These are phyloP conservation scores for Daldinia caldariorum DNA, from an alignment of 495 filamentous ascomycete genomes.

Conservation along the genomic window DNA sequence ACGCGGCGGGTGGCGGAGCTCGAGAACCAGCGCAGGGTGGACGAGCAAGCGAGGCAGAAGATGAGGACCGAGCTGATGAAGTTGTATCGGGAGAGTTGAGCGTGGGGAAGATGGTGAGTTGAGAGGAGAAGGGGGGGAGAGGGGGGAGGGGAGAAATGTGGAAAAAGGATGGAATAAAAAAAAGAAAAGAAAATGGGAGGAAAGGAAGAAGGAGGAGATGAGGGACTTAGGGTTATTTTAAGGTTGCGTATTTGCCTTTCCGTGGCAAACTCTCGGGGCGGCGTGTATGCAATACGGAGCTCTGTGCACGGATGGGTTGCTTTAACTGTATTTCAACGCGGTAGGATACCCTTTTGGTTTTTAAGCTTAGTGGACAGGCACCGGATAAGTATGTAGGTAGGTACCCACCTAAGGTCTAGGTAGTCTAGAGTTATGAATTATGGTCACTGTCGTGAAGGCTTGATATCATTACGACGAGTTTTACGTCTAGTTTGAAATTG, in stretches of 20 bases:
- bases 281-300: not conserved
- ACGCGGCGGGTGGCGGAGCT: slow-evolving; percentile 57
- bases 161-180: too few relatives aligned
- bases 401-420: too few relatives aligned
- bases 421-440: not conserved
- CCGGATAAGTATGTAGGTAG: not conserved
- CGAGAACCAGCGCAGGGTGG: slow-evolving; percentile 63
- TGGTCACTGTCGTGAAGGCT: not conserved
- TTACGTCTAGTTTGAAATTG: not conserved
- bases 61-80: slow-evolving; percentile 36
- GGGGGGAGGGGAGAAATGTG: not conserved
- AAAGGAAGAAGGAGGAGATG: not conserved
- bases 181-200: too few relatives aligned
- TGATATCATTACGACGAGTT: not conserved
- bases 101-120: not conserved
- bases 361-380: not conserved
- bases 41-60: slow-evolving; percentile 44
- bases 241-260: not conserved
- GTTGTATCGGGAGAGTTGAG: slow-evolving; percentile 20
- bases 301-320: not conserved
- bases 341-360: slow-evolving; percentile 4
- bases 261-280: not conserved
- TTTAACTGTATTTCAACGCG: not conserved
- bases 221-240: not conserved
- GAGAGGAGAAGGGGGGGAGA: not conserved